Conservation (phyloP, 2,329 filamentous ascomycete genomes). For the Neonectria magnoliae region DNA sequence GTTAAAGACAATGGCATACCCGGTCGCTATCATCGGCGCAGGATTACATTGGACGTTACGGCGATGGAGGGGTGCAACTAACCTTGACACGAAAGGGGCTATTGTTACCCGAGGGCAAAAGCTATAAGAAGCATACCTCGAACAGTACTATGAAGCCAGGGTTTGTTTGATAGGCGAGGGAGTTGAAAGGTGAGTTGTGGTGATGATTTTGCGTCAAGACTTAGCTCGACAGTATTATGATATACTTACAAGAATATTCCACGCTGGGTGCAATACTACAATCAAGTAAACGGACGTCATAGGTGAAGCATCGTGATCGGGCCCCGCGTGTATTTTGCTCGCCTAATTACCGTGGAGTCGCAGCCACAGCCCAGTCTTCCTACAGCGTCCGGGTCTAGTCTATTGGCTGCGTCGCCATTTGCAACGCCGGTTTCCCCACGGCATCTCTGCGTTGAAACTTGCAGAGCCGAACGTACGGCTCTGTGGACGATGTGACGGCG, state of each 20-base stretch:
- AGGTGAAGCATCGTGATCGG: not conserved
- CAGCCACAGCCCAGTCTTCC: no score
- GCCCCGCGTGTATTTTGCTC: not conserved
- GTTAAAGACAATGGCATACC: constrained; percentile 34
- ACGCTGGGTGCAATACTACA: not conserved
- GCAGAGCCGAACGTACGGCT: not conserved
- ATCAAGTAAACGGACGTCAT: not conserved
- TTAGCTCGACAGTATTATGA: not conserved
- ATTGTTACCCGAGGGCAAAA: not conserved
- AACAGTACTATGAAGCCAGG: not conserved
- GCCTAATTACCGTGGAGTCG: not conserved
- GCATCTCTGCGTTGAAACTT: not conserved
- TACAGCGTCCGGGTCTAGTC: no score
- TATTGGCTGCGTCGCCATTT: not conserved
- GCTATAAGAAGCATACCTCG: not conserved
- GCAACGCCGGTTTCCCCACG: not conserved
- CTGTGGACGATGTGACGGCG: not conserved
- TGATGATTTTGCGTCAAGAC: not conserved
- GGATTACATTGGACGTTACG: constrained; percentile 8
- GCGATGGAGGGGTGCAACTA: constrained; percentile 21
- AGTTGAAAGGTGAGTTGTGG: not conserved
- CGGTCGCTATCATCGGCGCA: constrained; percentile 15
- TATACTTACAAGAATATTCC: not conserved
- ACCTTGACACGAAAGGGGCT: not conserved
- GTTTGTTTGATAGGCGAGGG: not conserved